Evolutionary conservation across 2,329 filamentous ascomycete genomes (phyloP), one percentile per base, ranked within the genome.

Genomic region (Trichoderma polysporum): DNA sequence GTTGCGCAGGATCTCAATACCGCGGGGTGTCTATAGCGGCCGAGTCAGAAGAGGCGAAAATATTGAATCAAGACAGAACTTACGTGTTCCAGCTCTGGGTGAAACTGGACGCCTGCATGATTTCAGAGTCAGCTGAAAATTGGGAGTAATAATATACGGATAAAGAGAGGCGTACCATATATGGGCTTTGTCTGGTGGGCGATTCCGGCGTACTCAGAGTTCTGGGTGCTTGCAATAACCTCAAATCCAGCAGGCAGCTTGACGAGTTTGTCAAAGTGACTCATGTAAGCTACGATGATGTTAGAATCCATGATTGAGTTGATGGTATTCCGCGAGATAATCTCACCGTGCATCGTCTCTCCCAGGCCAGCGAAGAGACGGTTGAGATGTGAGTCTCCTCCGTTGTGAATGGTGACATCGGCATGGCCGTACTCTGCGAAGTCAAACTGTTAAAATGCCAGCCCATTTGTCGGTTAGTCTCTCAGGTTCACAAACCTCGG

Each of bases 231-330:
- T 59, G 91, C 93, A 72, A 97, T 87, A 17, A 85, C 88, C 68
- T 86, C 80, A 76, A 97, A 97, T 47, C 84, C 86, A 39, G 89
- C 82, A 9, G 94, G 94, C 45, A 97, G 83, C 65, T 85, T 81
- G 45, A 85, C 85, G 12, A 98, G 86, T 83, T 97, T 97, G 80
- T 97, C 93, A 67, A 89, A 90, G 77, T 98, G 94, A 71, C 87
- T 91, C 94, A 97, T 97, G 31, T 47, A 68, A 64, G 49, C 68
- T n/a, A 29, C 41, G 31, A 35, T 27, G 0, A 17, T n/a, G 13
- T 57, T 57, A 56, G 52, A 39, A 19, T 56, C 52, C 6, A 37
- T 37, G 52, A 8, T 39, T 22, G n/a, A 17, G n/a, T 7, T 27
- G 10, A 17, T 25, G n/a, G 12, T 25, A 25, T 56, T 37, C n/a